A percentile compares a stretch with the other conserved stretches of the same genome.
Evolutionary conservation across 228 moss, liverwort and hornwort genomes (phyloP).

Genomic region (Sphagnum fallax): DNA sequence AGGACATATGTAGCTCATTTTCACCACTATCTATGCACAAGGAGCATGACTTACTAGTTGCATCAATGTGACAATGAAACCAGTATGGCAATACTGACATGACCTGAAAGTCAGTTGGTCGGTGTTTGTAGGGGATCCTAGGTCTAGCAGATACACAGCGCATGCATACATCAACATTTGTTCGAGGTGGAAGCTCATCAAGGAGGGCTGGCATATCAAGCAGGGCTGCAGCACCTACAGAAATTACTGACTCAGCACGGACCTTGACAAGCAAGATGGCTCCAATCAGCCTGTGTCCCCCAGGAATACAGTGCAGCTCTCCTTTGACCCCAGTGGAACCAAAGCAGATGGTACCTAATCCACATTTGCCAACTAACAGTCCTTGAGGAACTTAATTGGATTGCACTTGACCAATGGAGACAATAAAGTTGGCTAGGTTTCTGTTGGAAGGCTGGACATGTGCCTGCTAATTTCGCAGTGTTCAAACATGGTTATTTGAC

Average conservation of each 20-base stretch:
- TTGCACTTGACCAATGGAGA: conserved; percentile 56
- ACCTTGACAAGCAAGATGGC: conserved; percentile 69
- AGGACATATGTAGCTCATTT: no score
- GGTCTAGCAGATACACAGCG: conserved; percentile 85
- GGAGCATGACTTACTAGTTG: no score
- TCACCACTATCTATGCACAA: no score
- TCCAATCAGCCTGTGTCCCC: conserved; percentile 79
- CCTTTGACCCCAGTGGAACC: conserved; percentile 81
- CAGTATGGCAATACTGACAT: no score
- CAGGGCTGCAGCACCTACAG: conserved; percentile 50
- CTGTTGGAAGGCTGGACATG: conserved; percentile 24
- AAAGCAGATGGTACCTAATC: conserved; percentile 79
- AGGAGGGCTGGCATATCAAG: conserved; percentile 79
- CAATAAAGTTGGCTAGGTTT: conserved; percentile 54
- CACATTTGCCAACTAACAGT: conserved; percentile 52
- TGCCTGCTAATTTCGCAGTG: background rate
- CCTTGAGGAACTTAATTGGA: conserved; percentile 66
- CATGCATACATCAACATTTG: conserved; percentile 78
- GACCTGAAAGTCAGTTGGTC: no score
- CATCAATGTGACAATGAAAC: no score
- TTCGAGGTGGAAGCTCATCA: conserved; percentile 89
- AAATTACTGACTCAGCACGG: conserved; percentile 67
- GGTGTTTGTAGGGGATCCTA: conserved; percentile 47
- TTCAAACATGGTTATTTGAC: background rate
- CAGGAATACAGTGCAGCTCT: conserved; percentile 87